Percentiles rank a stretch among this genome's conserved stretches.
Evolutionary conservation across 208 protist genomes (phyloP).

Genomic region (Acanthamoeba divionensis): DNA sequence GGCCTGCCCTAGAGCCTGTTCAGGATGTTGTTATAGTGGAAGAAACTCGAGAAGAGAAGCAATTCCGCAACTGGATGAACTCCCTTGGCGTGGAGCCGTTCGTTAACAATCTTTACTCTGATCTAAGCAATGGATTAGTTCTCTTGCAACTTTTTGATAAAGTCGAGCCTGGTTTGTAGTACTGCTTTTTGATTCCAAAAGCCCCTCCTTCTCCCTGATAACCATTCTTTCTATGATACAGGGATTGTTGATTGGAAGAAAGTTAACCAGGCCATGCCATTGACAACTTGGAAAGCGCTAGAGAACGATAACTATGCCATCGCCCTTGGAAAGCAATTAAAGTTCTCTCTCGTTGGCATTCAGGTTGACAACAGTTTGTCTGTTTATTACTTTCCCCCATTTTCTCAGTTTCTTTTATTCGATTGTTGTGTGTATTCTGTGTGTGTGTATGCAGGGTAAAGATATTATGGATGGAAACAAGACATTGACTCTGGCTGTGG

Average conservation of each 20-base stretch:
- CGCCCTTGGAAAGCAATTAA: constrained; percentile 73
- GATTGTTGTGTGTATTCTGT: not conserved
- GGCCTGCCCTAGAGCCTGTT: constrained; percentile 64
- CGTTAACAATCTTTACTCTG: constrained; percentile 82
- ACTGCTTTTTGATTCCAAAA: too few relatives aligned
- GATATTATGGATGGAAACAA: constrained; percentile 84
- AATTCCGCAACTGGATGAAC: constrained; percentile 88
- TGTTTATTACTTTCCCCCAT: not conserved
- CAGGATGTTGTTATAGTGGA: constrained; percentile 68
- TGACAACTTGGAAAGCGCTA: constrained; percentile 77
- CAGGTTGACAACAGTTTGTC: too few relatives aligned
- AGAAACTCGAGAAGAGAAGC: constrained; percentile 80
- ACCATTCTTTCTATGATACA: too few relatives aligned
- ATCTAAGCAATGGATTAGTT: constrained; percentile 80
- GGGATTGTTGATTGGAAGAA: constrained; percentile 81
- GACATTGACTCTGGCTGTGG: constrained; percentile 77
- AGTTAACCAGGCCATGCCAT: constrained; percentile 77
- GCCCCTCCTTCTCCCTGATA: too few relatives aligned
- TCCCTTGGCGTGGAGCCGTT: constrained; percentile 80
- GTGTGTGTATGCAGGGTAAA: too few relatives aligned
- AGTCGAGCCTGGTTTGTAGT: constrained; percentile 80
- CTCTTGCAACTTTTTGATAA: constrained; percentile 84
- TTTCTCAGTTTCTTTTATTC: not conserved
- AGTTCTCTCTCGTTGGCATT: constrained; percentile 80
- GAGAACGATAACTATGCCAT: constrained; percentile 88